phyloP scores from a whole-genome alignment of 495 filamentous ascomycete genomes.

The Lasiosphaeria ovina region DNA sequence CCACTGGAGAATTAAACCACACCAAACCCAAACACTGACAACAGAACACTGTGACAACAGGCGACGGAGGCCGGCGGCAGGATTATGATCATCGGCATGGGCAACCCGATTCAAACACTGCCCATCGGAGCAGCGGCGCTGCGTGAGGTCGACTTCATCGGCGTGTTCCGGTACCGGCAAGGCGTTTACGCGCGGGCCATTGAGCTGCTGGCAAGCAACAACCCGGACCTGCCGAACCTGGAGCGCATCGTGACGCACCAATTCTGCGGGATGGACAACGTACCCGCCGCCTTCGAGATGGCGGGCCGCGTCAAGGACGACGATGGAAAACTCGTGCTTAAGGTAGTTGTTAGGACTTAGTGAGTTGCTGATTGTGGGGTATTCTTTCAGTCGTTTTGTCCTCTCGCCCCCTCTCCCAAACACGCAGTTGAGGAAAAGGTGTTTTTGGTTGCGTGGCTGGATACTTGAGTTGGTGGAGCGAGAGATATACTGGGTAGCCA shows the following conservation, averaged over 20 bases:
- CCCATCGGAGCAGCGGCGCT: conserved; percentile 82
- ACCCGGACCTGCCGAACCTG: conserved; percentile 51
- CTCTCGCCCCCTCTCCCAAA: too few species aligned
- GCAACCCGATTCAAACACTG: conserved; percentile 79
- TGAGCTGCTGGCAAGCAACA: conserved; percentile 61
- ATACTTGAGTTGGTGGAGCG: too few species aligned
- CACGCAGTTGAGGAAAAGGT: too few species aligned
- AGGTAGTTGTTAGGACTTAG: conserved; percentile 52
- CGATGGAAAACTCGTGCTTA: conserved; percentile 50
- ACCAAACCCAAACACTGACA: background rate
- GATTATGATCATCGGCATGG: conserved; percentile 93
- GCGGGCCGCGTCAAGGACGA: conserved; percentile 54
- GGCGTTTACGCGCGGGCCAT: conserved; percentile 73
- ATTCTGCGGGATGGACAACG: conserved; percentile 43
- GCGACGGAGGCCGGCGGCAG: conserved; percentile 73
- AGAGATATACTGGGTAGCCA: too few species aligned
- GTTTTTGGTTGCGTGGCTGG: too few species aligned
- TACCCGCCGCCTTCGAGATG: conserved; percentile 50
- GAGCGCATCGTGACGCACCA: conserved; percentile 74
- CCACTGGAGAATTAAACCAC: too few species aligned
- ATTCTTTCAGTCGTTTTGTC: too few species aligned
- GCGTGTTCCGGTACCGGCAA: conserved; percentile 87
- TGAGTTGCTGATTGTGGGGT: too few species aligned
- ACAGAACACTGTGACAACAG: conserved; percentile 22
- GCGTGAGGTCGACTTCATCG: conserved; percentile 88